Percentiles rank a stretch among this genome's conserved stretches.
Conservation (phyloP, 768 basidiomycete genomes). For the Tricholoma bakamatsutake region DNA sequence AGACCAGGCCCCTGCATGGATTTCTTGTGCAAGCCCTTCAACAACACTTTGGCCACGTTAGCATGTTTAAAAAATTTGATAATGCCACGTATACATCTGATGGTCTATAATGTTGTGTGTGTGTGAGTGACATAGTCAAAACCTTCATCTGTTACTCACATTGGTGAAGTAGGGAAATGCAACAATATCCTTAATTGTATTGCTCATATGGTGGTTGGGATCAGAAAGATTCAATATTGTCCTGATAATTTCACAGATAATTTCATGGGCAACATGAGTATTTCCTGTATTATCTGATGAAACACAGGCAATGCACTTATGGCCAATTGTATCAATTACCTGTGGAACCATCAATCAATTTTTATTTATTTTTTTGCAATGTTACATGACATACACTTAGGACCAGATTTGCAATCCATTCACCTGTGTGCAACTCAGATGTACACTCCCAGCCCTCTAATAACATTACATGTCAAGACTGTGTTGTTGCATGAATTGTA, state of each 20-base stretch:
- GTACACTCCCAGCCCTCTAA: not conserved
- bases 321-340: not conserved
- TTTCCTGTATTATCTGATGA: not conserved
- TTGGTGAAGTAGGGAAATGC: not conserved
- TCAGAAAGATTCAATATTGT: not conserved
- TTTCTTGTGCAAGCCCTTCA: not conserved
- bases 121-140: not conserved
- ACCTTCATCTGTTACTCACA: not conserved
- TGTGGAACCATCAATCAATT: not conserved
- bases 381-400: not conserved
- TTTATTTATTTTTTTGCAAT: not conserved
- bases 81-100: not conserved
- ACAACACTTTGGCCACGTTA: not conserved
- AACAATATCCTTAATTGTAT: not conserved
- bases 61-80: not conserved
- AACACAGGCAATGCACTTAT: not conserved
- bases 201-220: not conserved
- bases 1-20: not conserved
- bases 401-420: not conserved
- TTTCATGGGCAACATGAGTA: not conserved
- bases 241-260: not conserved
- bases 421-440: not conserved
- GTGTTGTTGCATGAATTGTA: not conserved
- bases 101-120: not conserved
- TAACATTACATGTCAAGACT: not conserved